Evolutionary conservation across 2,329 filamentous ascomycete genomes (phyloP), one percentile per base, ranked within the genome.

Genomic region (Cladorrhinum sp.): DNA sequence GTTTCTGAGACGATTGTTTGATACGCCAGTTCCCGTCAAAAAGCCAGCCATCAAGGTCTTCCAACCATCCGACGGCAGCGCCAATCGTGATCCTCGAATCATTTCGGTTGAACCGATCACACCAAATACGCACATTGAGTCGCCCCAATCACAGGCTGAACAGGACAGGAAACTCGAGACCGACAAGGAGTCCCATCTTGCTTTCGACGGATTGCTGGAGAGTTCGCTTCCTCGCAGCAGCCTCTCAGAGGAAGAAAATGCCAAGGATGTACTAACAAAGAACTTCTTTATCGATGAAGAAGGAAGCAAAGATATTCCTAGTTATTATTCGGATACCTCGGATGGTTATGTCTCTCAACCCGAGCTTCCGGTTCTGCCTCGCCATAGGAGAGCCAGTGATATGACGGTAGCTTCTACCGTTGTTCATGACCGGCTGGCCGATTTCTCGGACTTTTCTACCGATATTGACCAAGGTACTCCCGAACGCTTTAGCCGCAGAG

Each of bases 381-480:
- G 53, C 18, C 42, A 46, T 20, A 65, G 68, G 49, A 65, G 67
- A 28, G 69, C 62, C 16, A 78, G 74, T 59, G 69, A 71, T 39
- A 65, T 65, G 6, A 77, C 73, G 2, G 69, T 75, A 26, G 70
- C 73, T n/a, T 80, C 76, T 6, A 77, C 74, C 0, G 66, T 77
- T 9, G 65, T 77, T 16, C 74, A 74, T 57, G 75, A 71, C 3
- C 70, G 71, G 12, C 73, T 73, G 16, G 77, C 72, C 59, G 72
- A 74, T 46, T 76, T 78, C 46, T 73, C 73, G 24, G 72, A 73
- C 26, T 68, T 76, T 46, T 79, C 74, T 5, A 81, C 80, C 64
- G 77, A 79, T 0, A 74, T 75, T 0, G 80, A 82, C 51, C 69
- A 76, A 0, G 82, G 79, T 1, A 82, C 80, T 5, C 79, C 79